phyloP scores from a whole-genome alignment of 129 eudicot genomes.

The Helianthus annuus region HanXRQr2.0-SUNRISE NC_035446.2:99040887-99041386 shows the following conservation, averaged over 20 bases:
- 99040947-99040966: too few relatives aligned
- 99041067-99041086: too few relatives aligned
- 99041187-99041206: conserved; percentile 42
- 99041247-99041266: conserved; percentile 34
- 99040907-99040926: too few relatives aligned
- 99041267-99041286: conserved; percentile 37
- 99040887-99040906: too few relatives aligned
- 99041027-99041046: too few relatives aligned
- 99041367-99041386: not conserved
- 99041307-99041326: conserved; percentile 19
- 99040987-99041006: too few relatives aligned
- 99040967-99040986: too few relatives aligned
- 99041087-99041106: not conserved
- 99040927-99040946: too few relatives aligned
- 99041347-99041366: not conserved
- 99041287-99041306: conserved; percentile 14
- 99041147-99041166: conserved; percentile 60
- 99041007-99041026: too few relatives aligned
- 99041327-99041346: not conserved
- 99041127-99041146: conserved; percentile 39
- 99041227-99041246: conserved; percentile 36
- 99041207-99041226: conserved; percentile 31
- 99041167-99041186: conserved; percentile 56
- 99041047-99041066: too few relatives aligned
- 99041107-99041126: not conserved